Percentiles rank a stretch among this genome's conserved stretches.
Evolutionary conservation across 805 yeast species (phyloP).

Genomic region (Peterozyma toletana): DNA sequence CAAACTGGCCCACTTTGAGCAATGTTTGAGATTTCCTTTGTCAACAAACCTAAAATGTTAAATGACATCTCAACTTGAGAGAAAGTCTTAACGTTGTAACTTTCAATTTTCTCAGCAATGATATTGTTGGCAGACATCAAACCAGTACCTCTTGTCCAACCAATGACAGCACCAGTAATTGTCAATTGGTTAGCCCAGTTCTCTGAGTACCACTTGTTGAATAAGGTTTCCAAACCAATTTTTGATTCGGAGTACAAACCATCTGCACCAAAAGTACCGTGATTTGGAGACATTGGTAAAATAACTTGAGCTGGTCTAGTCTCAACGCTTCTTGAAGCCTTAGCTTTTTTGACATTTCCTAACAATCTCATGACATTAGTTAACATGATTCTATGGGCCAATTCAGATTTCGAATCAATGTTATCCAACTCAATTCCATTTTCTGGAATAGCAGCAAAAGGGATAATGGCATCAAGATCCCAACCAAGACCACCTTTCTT

Average conservation of each 20-base stretch:
- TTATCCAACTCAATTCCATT: constrained; percentile 92
- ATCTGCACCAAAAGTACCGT: constrained; percentile 97
- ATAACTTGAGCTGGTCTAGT: constrained; percentile 98
- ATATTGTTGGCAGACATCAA: constrained; percentile 96
- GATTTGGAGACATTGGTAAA: constrained; percentile 96
- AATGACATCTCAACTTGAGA: constrained; percentile 99
- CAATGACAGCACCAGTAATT: constrained; percentile 96
- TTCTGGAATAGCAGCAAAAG: constrained; percentile 99
- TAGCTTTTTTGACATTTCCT: constrained; percentile 84
- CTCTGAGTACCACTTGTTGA: constrained; percentile 99
- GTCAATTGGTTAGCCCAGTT: constrained; percentile 94
- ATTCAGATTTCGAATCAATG: constrained; percentile 91
- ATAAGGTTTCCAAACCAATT: constrained; percentile 87
- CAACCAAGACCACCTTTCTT: constrained; percentile 92
- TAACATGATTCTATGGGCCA: constrained; percentile 98
- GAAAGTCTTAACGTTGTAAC: constrained; percentile 94
- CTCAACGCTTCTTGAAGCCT: constrained; percentile 66
- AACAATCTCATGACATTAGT: constrained; percentile 89
- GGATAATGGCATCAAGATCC: constrained; percentile 95
- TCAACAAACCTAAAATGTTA: constrained; percentile 90
- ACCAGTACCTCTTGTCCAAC: constrained; percentile 99
- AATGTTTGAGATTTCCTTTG: constrained; percentile 74
- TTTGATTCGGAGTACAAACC: constrained; percentile 98
- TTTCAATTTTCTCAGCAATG: constrained; percentile 96
- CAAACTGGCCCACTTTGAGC: constrained; percentile 92